Base-by-base conservation (phyloP, 306 rosid genomes). In the Prunus fruticosa region DNA sequence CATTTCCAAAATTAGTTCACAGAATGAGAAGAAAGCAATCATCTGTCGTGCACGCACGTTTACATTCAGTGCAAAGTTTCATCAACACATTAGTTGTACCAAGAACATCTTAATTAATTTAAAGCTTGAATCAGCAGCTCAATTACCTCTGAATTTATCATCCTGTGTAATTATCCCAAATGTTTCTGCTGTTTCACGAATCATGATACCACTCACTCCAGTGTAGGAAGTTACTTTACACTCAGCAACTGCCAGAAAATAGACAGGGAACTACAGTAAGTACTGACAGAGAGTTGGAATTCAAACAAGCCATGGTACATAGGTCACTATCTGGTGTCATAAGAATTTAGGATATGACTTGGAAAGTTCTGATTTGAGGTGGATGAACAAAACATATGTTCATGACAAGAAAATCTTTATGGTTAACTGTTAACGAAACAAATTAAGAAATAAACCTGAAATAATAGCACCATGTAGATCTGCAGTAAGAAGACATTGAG, bases 391-490 rank as follows among this genome's bases (percentile, higher is more conserved):
- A 11, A 25, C 4, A 6, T 58, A 28, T 58, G 70, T 45, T 16
- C 43, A 19, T 54, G 8, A 53, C 38, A 32, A 71, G 52, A 56
- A 62, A 69, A 51, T n/a, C 54, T 72, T 51, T 32, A 58, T 28
- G 12, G 15, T 27, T 14, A 72, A 2, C 38, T 22, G 72, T 30
- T 41, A 23, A 16, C 43, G 60, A 72, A 72, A 83, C 54, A 64
- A 68, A 58, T 3, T 28, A 64, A 15, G 46, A 68, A 78, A 66
- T 57, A 69, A 19, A 93, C 97, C 97, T 87, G 83, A 72, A 80
- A 95, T 87, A 76, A 80, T 69, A 56, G 97, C 97, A 77, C 97
- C 97, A 51, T 95, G 97, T 69, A 92, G 91, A 85, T 95, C 97
- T 62, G 96, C 97, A 58, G 67, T 80, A 50, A 91, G 85, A 67